A percentile compares a stretch with the other conserved stretches of the same genome.
These are phyloP conservation scores for Wallemia ichthyophaga DNA, from an alignment of 1,284 basidiomycete species.

Conservation along the genomic window DNA sequence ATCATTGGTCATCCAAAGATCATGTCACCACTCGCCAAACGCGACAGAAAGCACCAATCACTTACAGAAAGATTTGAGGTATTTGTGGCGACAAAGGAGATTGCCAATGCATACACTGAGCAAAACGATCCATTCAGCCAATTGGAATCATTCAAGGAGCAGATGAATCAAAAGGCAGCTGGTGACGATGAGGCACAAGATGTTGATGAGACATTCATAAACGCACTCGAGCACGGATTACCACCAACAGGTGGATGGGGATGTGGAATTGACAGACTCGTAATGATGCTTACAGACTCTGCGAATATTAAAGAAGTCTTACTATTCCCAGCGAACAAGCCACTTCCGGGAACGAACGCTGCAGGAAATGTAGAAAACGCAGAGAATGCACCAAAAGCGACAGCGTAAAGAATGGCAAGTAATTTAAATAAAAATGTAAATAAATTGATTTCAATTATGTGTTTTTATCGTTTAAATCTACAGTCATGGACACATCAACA, in stretches of 20 bases:
- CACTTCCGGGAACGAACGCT: slow-evolving; percentile 4
- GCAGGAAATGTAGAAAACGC: neutral
- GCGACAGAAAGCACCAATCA: slow-evolving; percentile 70
- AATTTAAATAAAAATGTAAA: no score
- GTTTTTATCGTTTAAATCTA: no score
- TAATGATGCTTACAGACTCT: slow-evolving; percentile 87
- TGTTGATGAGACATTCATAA: slow-evolving; percentile 57
- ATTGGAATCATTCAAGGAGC: slow-evolving; percentile 81
- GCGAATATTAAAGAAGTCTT: slow-evolving; percentile 26
- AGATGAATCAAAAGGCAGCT: slow-evolving; percentile 71
- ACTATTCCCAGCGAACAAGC: slow-evolving; percentile 10
- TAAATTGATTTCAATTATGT: no score
- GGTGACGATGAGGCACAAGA: slow-evolving; percentile 97
- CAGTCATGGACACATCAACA: no score
- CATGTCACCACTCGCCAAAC: slow-evolving; percentile 95
- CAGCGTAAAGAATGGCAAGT: neutral
- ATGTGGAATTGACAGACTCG: slow-evolving; percentile 66
- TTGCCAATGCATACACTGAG: slow-evolving; percentile 94
- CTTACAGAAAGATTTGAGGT: slow-evolving; percentile 95
- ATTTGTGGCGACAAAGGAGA: slow-evolving; percentile 94
- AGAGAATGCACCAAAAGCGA: neutral
- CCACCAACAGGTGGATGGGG: slow-evolving; percentile 95
- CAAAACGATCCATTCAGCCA: slow-evolving; percentile 96
- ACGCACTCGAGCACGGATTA: slow-evolving; percentile 75
- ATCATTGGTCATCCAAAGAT: slow-evolving; percentile 97